Base-by-base conservation (phyloP, 805 yeast genomes). In the Schizosaccharomyces japonicus region DNA sequence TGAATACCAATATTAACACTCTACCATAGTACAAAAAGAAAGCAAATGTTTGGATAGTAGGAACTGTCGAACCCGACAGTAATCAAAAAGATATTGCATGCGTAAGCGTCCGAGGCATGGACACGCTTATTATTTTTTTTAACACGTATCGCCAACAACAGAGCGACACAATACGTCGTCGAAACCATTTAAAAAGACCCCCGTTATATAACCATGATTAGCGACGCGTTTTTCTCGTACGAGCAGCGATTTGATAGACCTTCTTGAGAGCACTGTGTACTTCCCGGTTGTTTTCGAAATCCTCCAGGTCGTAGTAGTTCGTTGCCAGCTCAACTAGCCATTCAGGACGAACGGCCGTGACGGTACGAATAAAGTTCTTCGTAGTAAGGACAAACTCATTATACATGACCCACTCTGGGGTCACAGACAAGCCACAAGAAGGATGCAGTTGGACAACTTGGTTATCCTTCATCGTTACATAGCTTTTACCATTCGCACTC, bases 381-480 rank as follows among this genome's bases (percentile, higher is more conserved):
- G 92, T 75, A 1, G 98, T 90, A 53, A 87, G 68, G 32, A 87
- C 96, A 65, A 87, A 82, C 65, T 87, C 98, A 63, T 90, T 82
- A 68, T 90, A 90, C 45, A 90, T 69, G 44, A 90, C 81, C 87
- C 94, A 90, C 60, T 87, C 95, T 29, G 78, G 78, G 50, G 81
- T 90, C 50, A 76, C 78, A n/a, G 80, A 79, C 50, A 87, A 65
- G 8, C 84, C 90, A 1, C 95, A 82, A 49, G 90, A 78, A 51
- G 98, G 98, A 60, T 90, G 98, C 44, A 90, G 70, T 56, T 84
- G 64, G 10, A 87, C 96, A 52, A 87, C 96, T 66, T 90, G 98
- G 58, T 85, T 84, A 63, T 90, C 98, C 63, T 84, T 84, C 47
- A 85, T 80, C 0, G 98, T 90, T 55, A 80, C 71, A 61, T 79